Conservation (phyloP, 805 yeast species). For the Myxozyma geophila region DNA sequence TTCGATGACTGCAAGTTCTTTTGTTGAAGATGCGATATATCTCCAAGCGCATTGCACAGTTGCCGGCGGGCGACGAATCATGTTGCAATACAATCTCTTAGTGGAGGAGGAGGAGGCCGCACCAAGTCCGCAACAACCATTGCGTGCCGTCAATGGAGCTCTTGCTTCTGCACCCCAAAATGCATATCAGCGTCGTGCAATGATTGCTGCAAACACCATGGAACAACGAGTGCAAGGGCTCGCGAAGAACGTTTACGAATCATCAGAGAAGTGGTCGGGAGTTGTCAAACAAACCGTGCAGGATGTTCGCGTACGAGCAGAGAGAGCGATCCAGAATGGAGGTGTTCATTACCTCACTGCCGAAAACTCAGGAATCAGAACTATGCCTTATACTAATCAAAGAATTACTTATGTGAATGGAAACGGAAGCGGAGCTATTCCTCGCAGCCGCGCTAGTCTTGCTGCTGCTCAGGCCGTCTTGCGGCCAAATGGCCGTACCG, state of each 20-base stretch:
- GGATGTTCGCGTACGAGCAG: slow-evolving; percentile 28
- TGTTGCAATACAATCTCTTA: slow-evolving; percentile 21
- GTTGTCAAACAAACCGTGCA: slow-evolving; percentile 31
- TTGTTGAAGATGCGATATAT: slow-evolving; percentile 33
- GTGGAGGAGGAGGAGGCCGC: slow-evolving; percentile 9
- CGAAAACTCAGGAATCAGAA: slow-evolving; percentile 15
- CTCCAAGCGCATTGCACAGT: slow-evolving; percentile 30
- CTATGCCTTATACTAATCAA: neutral
- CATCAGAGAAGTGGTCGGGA: slow-evolving; percentile 32
- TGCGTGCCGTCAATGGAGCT: slow-evolving; percentile 30
- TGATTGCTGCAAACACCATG: slow-evolving; percentile 4
- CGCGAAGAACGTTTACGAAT: slow-evolving; percentile 30
- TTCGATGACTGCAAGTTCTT: slow-evolving; percentile 26
- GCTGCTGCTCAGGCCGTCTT: neutral
- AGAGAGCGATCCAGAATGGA: slow-evolving; percentile 20
- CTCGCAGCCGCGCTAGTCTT: neutral
- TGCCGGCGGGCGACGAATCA: slow-evolving; percentile 29
- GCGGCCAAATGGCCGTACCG: neutral
- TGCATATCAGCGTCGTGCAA: slow-evolving; percentile 20
- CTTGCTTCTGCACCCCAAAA: slow-evolving; percentile 18
- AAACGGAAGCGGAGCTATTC: neutral
- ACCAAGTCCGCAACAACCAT: slow-evolving; percentile 17
- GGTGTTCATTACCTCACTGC: slow-evolving; percentile 25
- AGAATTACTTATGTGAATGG: slow-evolving; percentile 7
- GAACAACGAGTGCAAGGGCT: slow-evolving; percentile 28